Conservation (phyloP, 2,329 filamentous ascomycete genomes). For the Mycosphaerella arachidis region DNA sequence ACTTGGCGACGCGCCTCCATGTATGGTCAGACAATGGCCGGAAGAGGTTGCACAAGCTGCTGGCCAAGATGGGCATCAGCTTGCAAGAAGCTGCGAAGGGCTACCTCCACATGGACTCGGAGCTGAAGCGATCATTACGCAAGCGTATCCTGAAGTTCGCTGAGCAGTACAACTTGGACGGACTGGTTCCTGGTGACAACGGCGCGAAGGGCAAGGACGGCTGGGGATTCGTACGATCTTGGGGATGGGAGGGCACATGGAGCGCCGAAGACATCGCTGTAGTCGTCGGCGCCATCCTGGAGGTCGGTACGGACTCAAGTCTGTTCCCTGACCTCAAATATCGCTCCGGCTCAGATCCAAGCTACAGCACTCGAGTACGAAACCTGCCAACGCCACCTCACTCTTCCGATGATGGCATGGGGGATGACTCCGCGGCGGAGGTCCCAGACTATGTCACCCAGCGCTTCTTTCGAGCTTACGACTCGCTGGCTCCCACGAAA, state of each 20-base stretch:
- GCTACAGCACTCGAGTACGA: conserved; percentile 28
- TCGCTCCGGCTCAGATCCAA: conserved; percentile 15
- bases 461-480: conserved; percentile 57
- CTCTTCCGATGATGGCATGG: conserved; percentile 29
- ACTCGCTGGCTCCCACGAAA: conserved; percentile 47
- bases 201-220: conserved; percentile 71
- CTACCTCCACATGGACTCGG: conserved; percentile 98
- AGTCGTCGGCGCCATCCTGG: conserved; percentile 83
- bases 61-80: conserved; percentile 97
- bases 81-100: conserved; percentile 89
- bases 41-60: conserved; percentile 84
- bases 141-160: conserved; percentile 86
- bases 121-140: conserved; percentile 81
- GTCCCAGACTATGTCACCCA: conserved; percentile 44
- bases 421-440: conserved; percentile 23
- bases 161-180: conserved; percentile 87
- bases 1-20: conserved; percentile 83
- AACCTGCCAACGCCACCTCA: conserved; percentile 32
- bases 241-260: conserved; percentile 94
- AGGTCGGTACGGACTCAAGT: conserved; percentile 60
- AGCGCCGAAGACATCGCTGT: conserved; percentile 93
- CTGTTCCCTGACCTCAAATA: conserved; percentile 17
- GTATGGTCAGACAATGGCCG: conserved; percentile 89
- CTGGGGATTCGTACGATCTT: conserved; percentile 95
- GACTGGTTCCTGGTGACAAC: conserved; percentile 75